Conservation (phyloP, 805 yeast species). For the Torulaspora microellipsoides region DNA sequence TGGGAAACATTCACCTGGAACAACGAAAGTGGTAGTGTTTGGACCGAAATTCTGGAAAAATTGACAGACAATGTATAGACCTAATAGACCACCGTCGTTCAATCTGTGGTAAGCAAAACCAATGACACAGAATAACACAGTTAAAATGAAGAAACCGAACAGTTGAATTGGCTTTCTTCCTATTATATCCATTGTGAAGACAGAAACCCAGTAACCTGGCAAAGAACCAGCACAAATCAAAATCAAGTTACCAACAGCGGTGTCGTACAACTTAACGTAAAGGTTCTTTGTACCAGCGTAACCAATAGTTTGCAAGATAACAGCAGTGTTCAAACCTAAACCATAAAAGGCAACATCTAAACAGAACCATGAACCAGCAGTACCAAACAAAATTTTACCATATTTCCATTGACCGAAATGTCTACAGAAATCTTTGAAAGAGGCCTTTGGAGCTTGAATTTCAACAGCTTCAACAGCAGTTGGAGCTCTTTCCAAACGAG, state of each 20-base stretch:
- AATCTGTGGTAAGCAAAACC: slow-evolving; percentile 81
- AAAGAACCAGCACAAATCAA: slow-evolving; percentile 91
- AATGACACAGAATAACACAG: slow-evolving; percentile 68
- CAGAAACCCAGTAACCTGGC: slow-evolving; percentile 89
- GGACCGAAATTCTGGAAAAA: slow-evolving; percentile 93
- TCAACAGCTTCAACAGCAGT: slow-evolving; percentile 39
- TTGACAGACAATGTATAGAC: slow-evolving; percentile 73
- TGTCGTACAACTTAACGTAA: slow-evolving; percentile 64
- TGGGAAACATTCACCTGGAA: slow-evolving; percentile 91
- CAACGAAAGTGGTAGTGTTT: slow-evolving; percentile 83
- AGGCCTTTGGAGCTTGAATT: slow-evolving; percentile 69
- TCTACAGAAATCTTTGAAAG: slow-evolving; percentile 60
- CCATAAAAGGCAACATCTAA: slow-evolving; percentile 91
- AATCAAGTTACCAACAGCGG: slow-evolving; percentile 89
- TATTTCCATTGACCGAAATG: slow-evolving; percentile 88
- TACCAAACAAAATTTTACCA: slow-evolving; percentile 76
- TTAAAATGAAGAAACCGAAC: slow-evolving; percentile 67
- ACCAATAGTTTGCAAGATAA: slow-evolving; percentile 78
- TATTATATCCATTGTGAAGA: slow-evolving; percentile 70
- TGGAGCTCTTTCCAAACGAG: slow-evolving; percentile 44
- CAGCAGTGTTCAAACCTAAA: slow-evolving; percentile 75
- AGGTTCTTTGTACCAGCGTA: slow-evolving; percentile 69
- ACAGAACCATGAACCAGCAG: slow-evolving; percentile 89
- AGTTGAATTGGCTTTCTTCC: slow-evolving; percentile 86
- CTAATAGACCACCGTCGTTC: slow-evolving; percentile 62